A percentile compares a stretch with the other conserved stretches of the same genome.
Evolutionary conservation across 2,329 filamentous ascomycete genomes (phyloP).

Genomic region (Lachnellula cervina): DNA sequence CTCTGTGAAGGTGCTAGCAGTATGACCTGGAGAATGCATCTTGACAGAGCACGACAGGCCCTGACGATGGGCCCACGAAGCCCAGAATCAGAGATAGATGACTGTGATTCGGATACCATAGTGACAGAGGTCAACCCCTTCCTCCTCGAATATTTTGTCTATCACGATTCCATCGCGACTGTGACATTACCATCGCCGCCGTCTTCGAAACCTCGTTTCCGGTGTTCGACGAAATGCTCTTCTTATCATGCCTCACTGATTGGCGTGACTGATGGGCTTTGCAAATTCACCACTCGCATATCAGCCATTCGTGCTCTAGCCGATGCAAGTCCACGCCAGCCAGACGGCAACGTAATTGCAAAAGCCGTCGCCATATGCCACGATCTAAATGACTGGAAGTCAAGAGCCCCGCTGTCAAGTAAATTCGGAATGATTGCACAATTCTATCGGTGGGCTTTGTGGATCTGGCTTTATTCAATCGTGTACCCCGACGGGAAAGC

Average conservation of each 20-base stretch:
- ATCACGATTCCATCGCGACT: slow-evolving; percentile 19
- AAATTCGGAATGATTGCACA: slow-evolving; percentile 7
- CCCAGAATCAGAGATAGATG: background rate
- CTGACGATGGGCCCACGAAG: slow-evolving; percentile 4
- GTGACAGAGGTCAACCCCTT: slow-evolving; percentile 18
- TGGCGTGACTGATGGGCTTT: slow-evolving; percentile 16
- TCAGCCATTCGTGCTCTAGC: slow-evolving; percentile 12
- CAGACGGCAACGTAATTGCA: slow-evolving; percentile 6
- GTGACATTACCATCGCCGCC: slow-evolving; percentile 13
- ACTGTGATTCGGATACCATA: background rate
- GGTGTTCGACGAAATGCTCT: background rate
- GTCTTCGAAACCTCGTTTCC: slow-evolving; percentile 2
- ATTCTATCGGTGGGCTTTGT: slow-evolving; percentile 17
- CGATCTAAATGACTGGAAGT: slow-evolving; percentile 16
- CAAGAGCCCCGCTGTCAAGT: background rate
- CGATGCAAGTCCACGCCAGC: background rate
- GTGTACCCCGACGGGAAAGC: slow-evolving; percentile 9
- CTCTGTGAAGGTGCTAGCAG: slow-evolving; percentile 18
- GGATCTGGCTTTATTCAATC: slow-evolving; percentile 22
- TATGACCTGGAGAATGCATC: slow-evolving; percentile 9
- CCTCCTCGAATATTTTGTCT: slow-evolving; percentile 22
- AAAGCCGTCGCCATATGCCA: slow-evolving; percentile 14
- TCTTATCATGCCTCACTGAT: slow-evolving; percentile 8
- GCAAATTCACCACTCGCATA: slow-evolving; percentile 17
- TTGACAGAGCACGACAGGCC: slow-evolving; percentile 15